Percentiles rank a stretch among this genome's conserved stretches.
Conservation (phyloP, 805 yeast genomes). For the Metschnikowia borealis region DNA sequence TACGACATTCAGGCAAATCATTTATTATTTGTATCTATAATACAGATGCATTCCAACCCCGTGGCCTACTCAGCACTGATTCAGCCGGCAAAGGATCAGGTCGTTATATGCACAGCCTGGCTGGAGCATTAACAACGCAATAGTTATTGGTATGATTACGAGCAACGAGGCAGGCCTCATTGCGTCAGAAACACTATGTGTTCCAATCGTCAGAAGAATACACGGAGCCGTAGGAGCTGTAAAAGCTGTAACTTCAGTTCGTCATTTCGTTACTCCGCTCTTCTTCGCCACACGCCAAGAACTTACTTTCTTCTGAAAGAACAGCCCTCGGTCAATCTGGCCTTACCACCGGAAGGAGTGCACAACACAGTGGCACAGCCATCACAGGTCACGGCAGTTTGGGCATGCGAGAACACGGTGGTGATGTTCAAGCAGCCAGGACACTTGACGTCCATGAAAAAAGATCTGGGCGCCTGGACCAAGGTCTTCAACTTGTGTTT, state of each 20-base stretch:
- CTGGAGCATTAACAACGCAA: constrained; percentile 4
- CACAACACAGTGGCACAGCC: constrained; percentile 97
- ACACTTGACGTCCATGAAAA: constrained; percentile 99
- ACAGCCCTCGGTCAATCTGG: constrained; percentile 98
- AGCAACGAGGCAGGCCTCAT: constrained; percentile 3
- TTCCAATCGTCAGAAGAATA: background rate
- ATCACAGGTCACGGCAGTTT: constrained; percentile 99
- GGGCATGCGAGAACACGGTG: constrained; percentile 99
- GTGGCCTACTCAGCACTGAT: constrained; percentile 18
- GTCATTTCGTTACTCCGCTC: too few species aligned
- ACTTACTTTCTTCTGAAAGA: constrained; percentile 97
- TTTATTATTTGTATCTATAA: constrained; percentile 11
- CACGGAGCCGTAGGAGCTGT: too few species aligned
- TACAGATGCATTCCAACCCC: constrained; percentile 18
- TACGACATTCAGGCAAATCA: background rate
- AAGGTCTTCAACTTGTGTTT: constrained; percentile 96
- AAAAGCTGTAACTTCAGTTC: too few species aligned
- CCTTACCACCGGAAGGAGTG: constrained; percentile 99
- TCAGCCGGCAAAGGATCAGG: constrained; percentile 13
- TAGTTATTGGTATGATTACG: constrained; percentile 1
- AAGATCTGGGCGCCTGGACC: constrained; percentile 97
- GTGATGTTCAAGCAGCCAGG: constrained; percentile 99
- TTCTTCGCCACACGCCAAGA: too few species aligned
- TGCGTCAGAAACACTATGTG: background rate
- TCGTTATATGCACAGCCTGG: constrained; percentile 15